Evolutionary conservation across 2,329 filamentous ascomycete species (phyloP), one percentile per base, ranked within the genome.

Genomic region (Diplocarpon rosae): DNA sequence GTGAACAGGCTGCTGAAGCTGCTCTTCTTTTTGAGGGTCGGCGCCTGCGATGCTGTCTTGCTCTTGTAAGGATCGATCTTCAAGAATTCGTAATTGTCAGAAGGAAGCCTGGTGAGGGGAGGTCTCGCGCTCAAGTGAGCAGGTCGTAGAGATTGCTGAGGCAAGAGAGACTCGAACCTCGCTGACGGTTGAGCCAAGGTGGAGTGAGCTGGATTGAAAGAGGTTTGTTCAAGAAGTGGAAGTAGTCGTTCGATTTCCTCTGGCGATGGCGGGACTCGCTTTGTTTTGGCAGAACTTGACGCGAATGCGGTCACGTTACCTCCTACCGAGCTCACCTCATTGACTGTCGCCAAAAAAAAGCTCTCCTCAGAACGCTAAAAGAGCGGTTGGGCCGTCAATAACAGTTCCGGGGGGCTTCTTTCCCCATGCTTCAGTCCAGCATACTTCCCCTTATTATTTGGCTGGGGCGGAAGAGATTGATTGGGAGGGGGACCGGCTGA

Each of bases 1-100:
- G n/a, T 17, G 33, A 42, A 36, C n/a, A 42, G 29, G 24, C 32
- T 29, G 9, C 32, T 17, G 20, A 42, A 30, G 28, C 32, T 37
- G 8, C 30, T 14, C 7, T 42, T 42, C 40, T 42, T 42, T 32
- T 29, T 42, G 9, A 42, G 15, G 20, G 30, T 27, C 10, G 14
- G 32, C n/a, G 40, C 2, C 14, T 15, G 32, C 17, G 24, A 14
- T 37, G 24, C 29, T 24, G 16, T 17, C n/a, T 13, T 17, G 29
- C 14, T 32, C 17, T 34, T 24, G 32, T 29, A 42, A 28, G 40
- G 40, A 9, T 32, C 30, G 9, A 12, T 32, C 27, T 36, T 42
- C 12, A 42, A 33, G 33, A 42, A 42, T 8, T 36, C 40, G 24
- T 29, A 20, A 20, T 42, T 42, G 11, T 42, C 40, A 29, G 32